A percentile compares a stretch with the other conserved stretches of the same genome.
phyloP scores from a whole-genome alignment of 495 filamentous ascomycete species.

The Penicillium taxi region DNA sequence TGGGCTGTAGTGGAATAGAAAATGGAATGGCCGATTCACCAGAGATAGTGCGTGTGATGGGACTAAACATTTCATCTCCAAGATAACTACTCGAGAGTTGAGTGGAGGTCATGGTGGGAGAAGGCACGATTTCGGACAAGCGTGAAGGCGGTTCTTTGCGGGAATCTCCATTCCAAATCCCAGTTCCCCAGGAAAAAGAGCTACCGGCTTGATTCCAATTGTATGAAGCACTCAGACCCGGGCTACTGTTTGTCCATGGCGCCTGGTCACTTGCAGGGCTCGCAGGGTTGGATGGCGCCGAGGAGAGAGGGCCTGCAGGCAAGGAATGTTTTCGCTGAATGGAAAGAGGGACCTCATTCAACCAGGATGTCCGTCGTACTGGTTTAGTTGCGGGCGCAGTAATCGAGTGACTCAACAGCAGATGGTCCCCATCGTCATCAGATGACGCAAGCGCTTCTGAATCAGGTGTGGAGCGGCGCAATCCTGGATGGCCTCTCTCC shows the following conservation, averaged over 20 bases:
- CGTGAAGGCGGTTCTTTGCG: slow-evolving; percentile 68
- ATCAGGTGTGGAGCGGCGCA: slow-evolving; percentile 78
- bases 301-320: slow-evolving; percentile 55
- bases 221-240: slow-evolving; percentile 43
- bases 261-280: slow-evolving; percentile 64
- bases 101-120: slow-evolving; percentile 60
- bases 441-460: slow-evolving; percentile 89
- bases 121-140: slow-evolving; percentile 67
- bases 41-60: slow-evolving; percentile 44
- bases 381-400: slow-evolving; percentile 33
- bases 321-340: slow-evolving; percentile 44
- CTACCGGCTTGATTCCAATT: slow-evolving; percentile 50
- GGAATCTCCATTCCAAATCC: slow-evolving; percentile 67
- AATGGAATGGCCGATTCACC: slow-evolving; percentile 69
- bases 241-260: slow-evolving; percentile 50
- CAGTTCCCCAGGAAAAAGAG: slow-evolving; percentile 65
- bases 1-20: slow-evolving; percentile 82
- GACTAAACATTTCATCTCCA: slow-evolving; percentile 47
- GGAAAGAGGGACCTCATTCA: slow-evolving; percentile 42
- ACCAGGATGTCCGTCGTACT: slow-evolving; percentile 46
- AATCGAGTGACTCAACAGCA: slow-evolving; percentile 26
- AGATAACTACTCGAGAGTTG: slow-evolving; percentile 33
- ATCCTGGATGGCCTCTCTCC: slow-evolving; percentile 59
- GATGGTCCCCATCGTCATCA: slow-evolving; percentile 71
- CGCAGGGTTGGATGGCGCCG: slow-evolving; percentile 65